Conservation (phyloP, 768 basidiomycete species). For the Naganishia antarctica region DNA sequence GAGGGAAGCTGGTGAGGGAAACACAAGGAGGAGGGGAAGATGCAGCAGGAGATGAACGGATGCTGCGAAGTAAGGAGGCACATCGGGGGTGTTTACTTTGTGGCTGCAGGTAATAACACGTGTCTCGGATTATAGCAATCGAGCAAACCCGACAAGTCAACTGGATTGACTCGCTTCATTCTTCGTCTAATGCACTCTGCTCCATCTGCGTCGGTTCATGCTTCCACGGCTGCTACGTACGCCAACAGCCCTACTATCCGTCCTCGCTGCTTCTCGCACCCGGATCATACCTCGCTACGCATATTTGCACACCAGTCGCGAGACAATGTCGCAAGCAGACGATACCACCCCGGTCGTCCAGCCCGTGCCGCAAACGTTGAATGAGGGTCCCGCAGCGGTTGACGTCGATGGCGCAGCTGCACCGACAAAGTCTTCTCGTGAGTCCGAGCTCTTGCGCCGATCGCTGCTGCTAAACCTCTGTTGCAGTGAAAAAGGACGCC, state of each 20-base stretch:
- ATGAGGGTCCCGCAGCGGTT: constrained; percentile 17
- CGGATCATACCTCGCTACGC: neutral
- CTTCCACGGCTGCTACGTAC: neutral
- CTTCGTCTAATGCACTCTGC: neutral
- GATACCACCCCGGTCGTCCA: neutral
- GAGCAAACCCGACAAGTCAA: too few relatives aligned
- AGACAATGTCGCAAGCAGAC: neutral
- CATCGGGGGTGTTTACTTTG: neutral
- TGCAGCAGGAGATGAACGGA: too few relatives aligned
- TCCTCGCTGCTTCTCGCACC: neutral
- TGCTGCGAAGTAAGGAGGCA: neutral
- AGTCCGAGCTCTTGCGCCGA: neutral
- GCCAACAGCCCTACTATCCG: neutral
- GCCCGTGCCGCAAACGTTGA: constrained; percentile 17
- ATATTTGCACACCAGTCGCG: too few relatives aligned
- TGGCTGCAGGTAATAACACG: neutral
- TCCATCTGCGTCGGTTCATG: neutral
- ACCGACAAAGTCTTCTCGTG: constrained; percentile 4
- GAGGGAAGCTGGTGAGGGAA: neutral
- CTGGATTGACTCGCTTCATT: too few relatives aligned
- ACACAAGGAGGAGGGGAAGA: neutral
- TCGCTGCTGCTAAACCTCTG: neutral
- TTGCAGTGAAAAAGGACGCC: constrained; percentile 66
- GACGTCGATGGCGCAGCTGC: too few relatives aligned
- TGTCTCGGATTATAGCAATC: too few relatives aligned